Conservation (phyloP, 2,329 filamentous ascomycete genomes). For the Fusarium xylarioides region DNA sequence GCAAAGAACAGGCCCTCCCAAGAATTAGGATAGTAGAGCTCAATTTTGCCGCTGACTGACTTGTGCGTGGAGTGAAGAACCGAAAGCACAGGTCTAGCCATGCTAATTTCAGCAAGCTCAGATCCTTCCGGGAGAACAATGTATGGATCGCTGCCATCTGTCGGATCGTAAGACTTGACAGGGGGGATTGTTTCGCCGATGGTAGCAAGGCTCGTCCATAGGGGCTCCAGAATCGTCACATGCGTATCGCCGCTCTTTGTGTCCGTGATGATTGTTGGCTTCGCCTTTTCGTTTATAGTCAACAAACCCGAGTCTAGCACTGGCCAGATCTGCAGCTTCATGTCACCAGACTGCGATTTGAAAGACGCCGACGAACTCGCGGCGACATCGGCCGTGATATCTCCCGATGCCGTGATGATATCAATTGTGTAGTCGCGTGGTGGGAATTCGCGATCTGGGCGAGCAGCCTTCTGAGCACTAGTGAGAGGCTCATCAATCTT, state of each 20-base stretch:
- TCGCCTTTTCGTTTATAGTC: neutral
- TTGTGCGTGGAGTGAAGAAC: constrained; percentile 54
- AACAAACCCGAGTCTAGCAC: constrained; percentile 48
- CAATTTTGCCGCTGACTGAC: constrained; percentile 55
- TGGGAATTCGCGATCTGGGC: constrained; percentile 48
- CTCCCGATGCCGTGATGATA: constrained; percentile 56
- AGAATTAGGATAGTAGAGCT: constrained; percentile 55
- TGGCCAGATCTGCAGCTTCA: constrained; percentile 55
- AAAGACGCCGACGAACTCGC: constrained; percentile 50
- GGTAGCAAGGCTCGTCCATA: constrained; percentile 49
- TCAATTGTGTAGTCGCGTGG: constrained; percentile 58
- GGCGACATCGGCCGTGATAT: constrained; percentile 52
- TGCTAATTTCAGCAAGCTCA: neutral
- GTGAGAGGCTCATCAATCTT: constrained; percentile 53
- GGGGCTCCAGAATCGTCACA: constrained; percentile 54
- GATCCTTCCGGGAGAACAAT: constrained; percentile 16
- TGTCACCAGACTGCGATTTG: constrained; percentile 52
- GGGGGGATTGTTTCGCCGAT: constrained; percentile 16
- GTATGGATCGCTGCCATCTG: constrained; percentile 33
- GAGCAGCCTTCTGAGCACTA: constrained; percentile 18
- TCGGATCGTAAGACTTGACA: constrained; percentile 24
- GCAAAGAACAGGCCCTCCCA: constrained; percentile 60
- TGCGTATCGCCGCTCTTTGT: constrained; percentile 55
- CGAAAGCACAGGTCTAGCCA: constrained; percentile 40
- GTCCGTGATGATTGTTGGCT: constrained; percentile 50